Evolutionary conservation across 73 alveolate genomes (phyloP).

Genomic region (Durusdinium trenchii): DNA sequence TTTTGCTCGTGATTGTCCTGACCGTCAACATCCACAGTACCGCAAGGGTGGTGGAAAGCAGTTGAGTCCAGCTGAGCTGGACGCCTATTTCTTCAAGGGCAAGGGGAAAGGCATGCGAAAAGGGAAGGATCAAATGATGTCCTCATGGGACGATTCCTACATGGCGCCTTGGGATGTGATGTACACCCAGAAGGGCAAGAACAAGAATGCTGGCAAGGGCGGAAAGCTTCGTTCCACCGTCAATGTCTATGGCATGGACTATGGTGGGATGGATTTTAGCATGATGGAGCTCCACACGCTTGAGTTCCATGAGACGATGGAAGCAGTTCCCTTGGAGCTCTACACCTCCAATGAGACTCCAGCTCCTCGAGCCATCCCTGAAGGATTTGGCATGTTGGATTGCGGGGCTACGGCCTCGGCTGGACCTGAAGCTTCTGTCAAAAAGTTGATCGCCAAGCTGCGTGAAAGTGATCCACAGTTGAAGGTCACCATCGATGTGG

Average conservation of each 20-base stretch:
- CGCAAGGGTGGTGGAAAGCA: neutral
- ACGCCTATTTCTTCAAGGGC: neutral
- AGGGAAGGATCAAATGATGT: too few species aligned
- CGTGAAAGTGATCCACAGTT: neutral
- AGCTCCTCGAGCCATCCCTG: neutral
- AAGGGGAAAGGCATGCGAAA: neutral
- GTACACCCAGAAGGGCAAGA: neutral
- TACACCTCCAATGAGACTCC: too few species aligned
- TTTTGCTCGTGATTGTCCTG: neutral
- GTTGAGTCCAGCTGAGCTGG: neutral
- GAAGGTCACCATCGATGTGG: neutral
- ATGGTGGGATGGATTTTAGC: too few species aligned
- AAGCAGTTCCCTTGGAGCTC: neutral
- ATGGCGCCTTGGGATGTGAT: neutral
- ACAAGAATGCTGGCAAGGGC: neutral
- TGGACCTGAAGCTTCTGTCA: constrained; percentile 25
- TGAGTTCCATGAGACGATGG: too few species aligned
- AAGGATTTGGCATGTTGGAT: neutral
- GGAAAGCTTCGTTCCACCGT: neutral
- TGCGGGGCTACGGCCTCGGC: constrained; percentile 38
- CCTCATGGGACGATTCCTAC: neutral
- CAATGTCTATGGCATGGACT: neutral
- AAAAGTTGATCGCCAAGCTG: neutral
- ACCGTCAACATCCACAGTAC: neutral
- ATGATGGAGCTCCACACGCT: too few species aligned